phyloP scores from a whole-genome alignment of 441 rosid genomes.

The Geranium incanum region DNA sequence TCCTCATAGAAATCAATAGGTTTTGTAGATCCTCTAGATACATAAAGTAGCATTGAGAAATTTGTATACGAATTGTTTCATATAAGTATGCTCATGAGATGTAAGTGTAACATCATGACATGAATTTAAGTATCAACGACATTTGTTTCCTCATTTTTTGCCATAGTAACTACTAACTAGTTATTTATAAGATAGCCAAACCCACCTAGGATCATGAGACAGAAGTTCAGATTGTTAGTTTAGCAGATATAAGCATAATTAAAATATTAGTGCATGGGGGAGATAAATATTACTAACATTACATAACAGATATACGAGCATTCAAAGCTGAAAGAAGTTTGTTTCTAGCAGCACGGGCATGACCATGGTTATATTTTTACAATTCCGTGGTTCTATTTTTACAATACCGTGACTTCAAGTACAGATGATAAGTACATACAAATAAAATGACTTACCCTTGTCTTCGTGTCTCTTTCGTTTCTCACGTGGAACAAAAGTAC shows the following conservation, averaged over 20 bases:
- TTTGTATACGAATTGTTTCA: not conserved
- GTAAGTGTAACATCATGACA: not conserved
- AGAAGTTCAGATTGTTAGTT: not conserved
- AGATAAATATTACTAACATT: not conserved
- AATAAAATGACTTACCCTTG: constrained; percentile 40
- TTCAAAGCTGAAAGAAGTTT: not conserved
- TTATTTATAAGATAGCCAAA: not conserved
- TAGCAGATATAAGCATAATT: not conserved
- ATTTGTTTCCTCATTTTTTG: not conserved
- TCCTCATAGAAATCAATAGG: not conserved
- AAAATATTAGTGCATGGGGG: not conserved
- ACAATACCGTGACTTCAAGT: not conserved
- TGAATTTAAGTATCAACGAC: not conserved
- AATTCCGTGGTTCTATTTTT: not conserved
- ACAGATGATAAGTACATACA: not conserved
- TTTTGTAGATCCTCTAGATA: not conserved
- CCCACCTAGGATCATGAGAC: not conserved
- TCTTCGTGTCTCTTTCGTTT: constrained; percentile 86
- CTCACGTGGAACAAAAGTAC: constrained; percentile 90
- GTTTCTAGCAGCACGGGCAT: not conserved
- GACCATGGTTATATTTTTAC: not conserved
- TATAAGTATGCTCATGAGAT: not conserved
- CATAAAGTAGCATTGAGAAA: not conserved
- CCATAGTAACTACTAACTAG: not conserved
- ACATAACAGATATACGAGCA: not conserved